phyloP scores from a whole-genome alignment of 2,329 filamentous ascomycete genomes.

The Sordariomycetes sp. region DNA sequence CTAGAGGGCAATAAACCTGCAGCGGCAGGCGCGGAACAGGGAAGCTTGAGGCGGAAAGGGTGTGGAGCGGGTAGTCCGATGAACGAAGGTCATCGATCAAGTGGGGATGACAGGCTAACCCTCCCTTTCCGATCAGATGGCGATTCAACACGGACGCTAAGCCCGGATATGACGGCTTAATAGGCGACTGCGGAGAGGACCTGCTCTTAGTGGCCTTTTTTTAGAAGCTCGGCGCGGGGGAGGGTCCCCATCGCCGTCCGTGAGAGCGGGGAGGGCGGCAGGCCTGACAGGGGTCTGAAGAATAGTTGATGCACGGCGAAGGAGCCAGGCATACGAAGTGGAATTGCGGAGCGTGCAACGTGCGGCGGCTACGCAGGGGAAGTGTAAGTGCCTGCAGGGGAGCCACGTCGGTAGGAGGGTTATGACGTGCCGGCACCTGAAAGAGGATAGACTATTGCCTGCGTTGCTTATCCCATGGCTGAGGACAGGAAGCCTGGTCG shows the following conservation, averaged over 20 bases:
- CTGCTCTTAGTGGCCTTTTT: neutral
- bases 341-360: neutral
- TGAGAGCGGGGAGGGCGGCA: neutral
- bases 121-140: neutral
- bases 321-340: neutral
- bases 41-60: neutral
- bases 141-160: neutral
- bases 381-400: slow-evolving; percentile 7
- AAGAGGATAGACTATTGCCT: neutral
- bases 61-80: neutral
- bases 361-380: neutral
- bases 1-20: neutral
- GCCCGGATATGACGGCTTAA: slow-evolving; percentile 1
- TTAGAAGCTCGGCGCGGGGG: neutral
- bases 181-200: neutral
- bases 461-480: neutral
- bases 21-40: neutral
- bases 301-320: neutral
- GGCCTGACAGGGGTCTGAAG: neutral
- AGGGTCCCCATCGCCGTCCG: neutral
- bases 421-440: slow-evolving; percentile 6
- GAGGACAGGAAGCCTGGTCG: neutral
- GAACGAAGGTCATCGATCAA: neutral
- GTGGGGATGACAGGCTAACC: neutral
- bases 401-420: slow-evolving; percentile 4